Evolutionary conservation across 2,329 filamentous ascomycete genomes (phyloP).

Genomic region (Ophiostoma fasciatum): DNA sequence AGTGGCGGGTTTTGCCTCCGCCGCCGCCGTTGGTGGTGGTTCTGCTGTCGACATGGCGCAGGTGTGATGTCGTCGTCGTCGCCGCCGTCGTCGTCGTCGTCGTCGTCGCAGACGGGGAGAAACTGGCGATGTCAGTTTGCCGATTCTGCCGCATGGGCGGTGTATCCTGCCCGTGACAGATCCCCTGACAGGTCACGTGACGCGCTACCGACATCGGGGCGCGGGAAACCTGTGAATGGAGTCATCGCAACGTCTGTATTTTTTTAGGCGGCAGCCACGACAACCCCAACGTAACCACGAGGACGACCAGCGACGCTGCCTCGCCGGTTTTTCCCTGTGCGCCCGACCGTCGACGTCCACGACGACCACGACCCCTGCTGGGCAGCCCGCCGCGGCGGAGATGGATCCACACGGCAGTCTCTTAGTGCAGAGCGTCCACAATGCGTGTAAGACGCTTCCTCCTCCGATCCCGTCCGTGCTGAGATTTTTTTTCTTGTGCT

Average conservation of each 20-base stretch:
- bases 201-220: slow-evolving; percentile 1
- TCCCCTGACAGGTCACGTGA: background rate
- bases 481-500: background rate
- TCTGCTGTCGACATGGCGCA: slow-evolving; percentile 6
- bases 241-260: no score
- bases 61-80: background rate
- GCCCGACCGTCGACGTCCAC: no score
- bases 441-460: slow-evolving; percentile 4
- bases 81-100: background rate
- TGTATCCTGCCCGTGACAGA: background rate
- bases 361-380: background rate
- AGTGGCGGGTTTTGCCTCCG: background rate
- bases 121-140: no score
- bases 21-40: slow-evolving; percentile 1
- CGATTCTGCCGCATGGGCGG: no score
- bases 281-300: no score
- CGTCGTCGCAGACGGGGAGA: no score
- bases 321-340: no score
- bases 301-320: no score
- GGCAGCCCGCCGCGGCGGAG: background rate
- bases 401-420: slow-evolving; percentile 9
- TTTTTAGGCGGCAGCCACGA: no score
- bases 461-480: no score
- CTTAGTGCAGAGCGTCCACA: slow-evolving; percentile 4
- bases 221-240: no score